These are phyloP conservation scores for Fusarium abutilonis DNA, from an alignment of 2,329 filamentous ascomycete species.

Conservation along the genomic window DNA sequence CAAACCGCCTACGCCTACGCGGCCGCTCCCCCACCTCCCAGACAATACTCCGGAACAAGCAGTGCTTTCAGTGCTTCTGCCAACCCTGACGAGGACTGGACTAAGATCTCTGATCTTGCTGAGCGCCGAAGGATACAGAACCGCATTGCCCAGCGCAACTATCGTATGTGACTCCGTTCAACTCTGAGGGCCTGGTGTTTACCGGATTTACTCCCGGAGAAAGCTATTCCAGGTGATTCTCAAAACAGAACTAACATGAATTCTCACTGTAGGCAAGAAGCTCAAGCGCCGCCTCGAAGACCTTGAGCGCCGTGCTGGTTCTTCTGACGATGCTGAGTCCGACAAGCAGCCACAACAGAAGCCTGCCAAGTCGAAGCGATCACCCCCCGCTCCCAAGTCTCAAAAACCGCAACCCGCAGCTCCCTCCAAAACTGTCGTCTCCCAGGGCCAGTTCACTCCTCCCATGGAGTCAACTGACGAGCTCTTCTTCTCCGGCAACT, in stretches of 20 bases:
- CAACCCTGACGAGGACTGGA: conserved; percentile 98
- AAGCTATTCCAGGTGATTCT: background rate
- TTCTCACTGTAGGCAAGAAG: conserved; percentile 77
- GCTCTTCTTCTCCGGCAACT: conserved; percentile 67
- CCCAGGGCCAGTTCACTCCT: conserved; percentile 68
- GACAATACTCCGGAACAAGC: conserved; percentile 81
- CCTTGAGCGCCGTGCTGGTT: conserved; percentile 79
- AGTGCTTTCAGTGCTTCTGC: conserved; percentile 95
- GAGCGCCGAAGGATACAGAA: conserved; percentile 96
- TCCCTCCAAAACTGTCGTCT: conserved; percentile 52
- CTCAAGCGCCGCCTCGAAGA: conserved; percentile 90
- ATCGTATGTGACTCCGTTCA: conserved; percentile 70
- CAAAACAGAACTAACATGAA: conserved; percentile 24
- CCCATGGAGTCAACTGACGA: conserved; percentile 72
- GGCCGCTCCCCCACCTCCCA: conserved; percentile 55
- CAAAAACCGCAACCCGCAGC: conserved; percentile 44
- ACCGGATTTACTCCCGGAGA: conserved; percentile 1
- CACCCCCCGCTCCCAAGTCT: conserved; percentile 43
- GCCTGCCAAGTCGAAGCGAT: conserved; percentile 48
- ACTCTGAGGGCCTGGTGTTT: background rate
- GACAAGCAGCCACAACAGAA: conserved; percentile 45
- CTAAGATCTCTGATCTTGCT: conserved; percentile 96
- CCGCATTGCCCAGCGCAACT: conserved; percentile 96
- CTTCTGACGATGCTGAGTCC: conserved; percentile 57
- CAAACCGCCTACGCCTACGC: conserved; percentile 50